Evolutionary conservation across 2,329 filamentous ascomycete genomes (phyloP), one percentile per base, ranked within the genome.

Genomic region (Trichophaea hybrida): DNA sequence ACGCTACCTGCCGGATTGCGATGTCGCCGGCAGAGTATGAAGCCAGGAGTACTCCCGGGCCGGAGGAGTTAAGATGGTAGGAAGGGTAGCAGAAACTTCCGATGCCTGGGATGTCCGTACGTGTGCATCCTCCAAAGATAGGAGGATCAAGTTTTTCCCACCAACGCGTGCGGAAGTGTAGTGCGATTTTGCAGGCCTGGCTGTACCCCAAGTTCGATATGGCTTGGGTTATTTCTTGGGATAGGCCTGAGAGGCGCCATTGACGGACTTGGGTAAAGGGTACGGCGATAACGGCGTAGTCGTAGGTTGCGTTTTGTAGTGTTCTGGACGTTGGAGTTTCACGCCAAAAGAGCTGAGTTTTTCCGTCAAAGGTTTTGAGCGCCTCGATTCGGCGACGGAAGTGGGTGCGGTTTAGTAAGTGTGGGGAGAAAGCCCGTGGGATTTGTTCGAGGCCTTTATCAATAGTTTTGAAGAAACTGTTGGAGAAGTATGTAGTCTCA

Each of bases 161-260:
- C 73, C 80, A 80, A 1, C 84, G 80, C 0, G 83, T 80, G 59
- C 78, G 74, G 73, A 84, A 88, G 70, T 84, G 82, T 2, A 87
- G 76, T 0, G 83, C 80, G 0, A 87, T 77, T 69, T 80, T 80
- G 73, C 78, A 80, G 49, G 76, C 74, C 0, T 70, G 66, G 1
- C 61, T 67, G 70, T 79, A 79, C 13, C 70, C 70, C 54, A 79
- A 64, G 35, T 73, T 72, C n/a, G 68, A 64, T 67, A 80, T 78
- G 10, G 77, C 77, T 62, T 75, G 73, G 57, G 67, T 69, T 57
- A 79, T 75, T 40, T 74, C 73, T 5, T 70, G 65, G 2, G 72
- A 71, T 5, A 78, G 70, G 4, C 49, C 68, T 70, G 80, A 80
- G 0, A 85, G 73, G 4, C 78, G 73, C 80, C 82, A 84, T 31